Percentiles rank a stretch among this genome's conserved stretches.
Evolutionary conservation across 202 grass and related monocot species (phyloP).

Genomic region (Hordeum pubiflorum): DNA sequence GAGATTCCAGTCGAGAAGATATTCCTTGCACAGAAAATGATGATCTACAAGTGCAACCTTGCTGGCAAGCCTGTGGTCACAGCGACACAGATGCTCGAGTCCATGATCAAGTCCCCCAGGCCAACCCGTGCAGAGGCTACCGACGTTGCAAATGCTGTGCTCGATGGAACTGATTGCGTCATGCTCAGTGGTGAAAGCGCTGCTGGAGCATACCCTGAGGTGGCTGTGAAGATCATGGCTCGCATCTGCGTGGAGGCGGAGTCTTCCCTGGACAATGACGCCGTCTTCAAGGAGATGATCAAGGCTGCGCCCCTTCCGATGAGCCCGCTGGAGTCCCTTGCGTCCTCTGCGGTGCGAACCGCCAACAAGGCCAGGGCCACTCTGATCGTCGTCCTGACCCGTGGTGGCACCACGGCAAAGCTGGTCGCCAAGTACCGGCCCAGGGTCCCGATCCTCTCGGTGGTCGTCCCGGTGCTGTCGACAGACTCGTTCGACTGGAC

Average conservation of each 20-base stretch:
- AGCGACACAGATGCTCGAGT: conserved; percentile 93
- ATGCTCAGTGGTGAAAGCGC: conserved; percentile 96
- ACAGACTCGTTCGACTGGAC: conserved; percentile 86
- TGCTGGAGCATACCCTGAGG: conserved; percentile 83
- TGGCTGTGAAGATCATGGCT: conserved; percentile 90
- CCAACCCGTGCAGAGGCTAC: conserved; percentile 92
- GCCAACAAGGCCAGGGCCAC: conserved; percentile 76
- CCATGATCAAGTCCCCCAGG: conserved; percentile 90
- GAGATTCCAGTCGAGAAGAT: conserved; percentile 97
- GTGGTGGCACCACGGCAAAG: conserved; percentile 82
- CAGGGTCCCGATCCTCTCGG: conserved; percentile 77
- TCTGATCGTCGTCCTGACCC: conserved; percentile 81
- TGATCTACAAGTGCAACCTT: conserved; percentile 96
- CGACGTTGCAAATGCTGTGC: conserved; percentile 89
- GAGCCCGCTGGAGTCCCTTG: conserved; percentile 87
- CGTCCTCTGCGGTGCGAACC: conserved; percentile 76
- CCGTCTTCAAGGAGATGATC: conserved; percentile 85
- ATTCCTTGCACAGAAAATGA: conserved; percentile 95
- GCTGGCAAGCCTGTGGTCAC: conserved; percentile 78
- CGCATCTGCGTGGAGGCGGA: conserved; percentile 85
- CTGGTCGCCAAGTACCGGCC: conserved; percentile 83
- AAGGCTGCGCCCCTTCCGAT: conserved; percentile 80
- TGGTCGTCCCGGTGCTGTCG: conserved; percentile 69
- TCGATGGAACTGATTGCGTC: conserved; percentile 87
- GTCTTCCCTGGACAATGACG: conserved; percentile 68